Evolutionary conservation across 768 basidiomycete species (phyloP).

Genomic region (Asterophora lycoperdoides): DNA sequence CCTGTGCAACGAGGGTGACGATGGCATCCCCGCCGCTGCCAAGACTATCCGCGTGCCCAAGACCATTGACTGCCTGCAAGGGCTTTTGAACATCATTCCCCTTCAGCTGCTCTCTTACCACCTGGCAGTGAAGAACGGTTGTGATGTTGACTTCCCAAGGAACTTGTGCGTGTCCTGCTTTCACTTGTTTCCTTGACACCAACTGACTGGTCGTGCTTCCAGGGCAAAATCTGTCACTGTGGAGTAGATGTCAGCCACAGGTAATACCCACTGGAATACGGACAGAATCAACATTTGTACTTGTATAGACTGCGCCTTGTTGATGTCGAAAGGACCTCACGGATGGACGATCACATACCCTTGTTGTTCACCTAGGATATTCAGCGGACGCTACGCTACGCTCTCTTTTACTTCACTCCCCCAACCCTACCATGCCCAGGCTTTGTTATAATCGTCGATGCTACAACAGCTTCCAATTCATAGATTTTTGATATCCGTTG

Average conservation of each 20-base stretch:
- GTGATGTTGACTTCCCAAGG: conserved; percentile 97
- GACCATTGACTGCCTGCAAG: conserved; percentile 94
- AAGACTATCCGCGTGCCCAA: conserved; percentile 93
- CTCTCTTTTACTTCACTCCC: neutral
- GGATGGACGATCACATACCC: conserved; percentile 3
- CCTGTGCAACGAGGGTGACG: conserved; percentile 91
- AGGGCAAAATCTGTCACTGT: conserved; percentile 78
- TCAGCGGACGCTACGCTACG: neutral
- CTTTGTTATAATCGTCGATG: neutral
- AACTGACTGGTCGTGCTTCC: conserved; percentile 7
- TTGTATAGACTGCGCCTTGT: conserved; percentile 16
- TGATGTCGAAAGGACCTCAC: neutral
- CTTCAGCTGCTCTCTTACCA: conserved; percentile 96
- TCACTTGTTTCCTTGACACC: neutral
- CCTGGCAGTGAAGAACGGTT: conserved; percentile 91
- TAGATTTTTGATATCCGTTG: neutral
- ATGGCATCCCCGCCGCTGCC: conserved; percentile 63
- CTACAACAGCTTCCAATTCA: neutral
- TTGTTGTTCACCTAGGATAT: neutral
- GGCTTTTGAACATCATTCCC: conserved; percentile 93
- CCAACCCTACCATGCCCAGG: neutral
- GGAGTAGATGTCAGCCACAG: conserved; percentile 47
- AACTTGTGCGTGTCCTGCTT: conserved; percentile 65
- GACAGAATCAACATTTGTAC: conserved; percentile 24
- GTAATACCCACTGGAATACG: conserved; percentile 6